Percentiles rank a stretch among this genome's conserved stretches.
Conservation (phyloP, 257 asterid genomes). For the Jacaranda copaia region DNA sequence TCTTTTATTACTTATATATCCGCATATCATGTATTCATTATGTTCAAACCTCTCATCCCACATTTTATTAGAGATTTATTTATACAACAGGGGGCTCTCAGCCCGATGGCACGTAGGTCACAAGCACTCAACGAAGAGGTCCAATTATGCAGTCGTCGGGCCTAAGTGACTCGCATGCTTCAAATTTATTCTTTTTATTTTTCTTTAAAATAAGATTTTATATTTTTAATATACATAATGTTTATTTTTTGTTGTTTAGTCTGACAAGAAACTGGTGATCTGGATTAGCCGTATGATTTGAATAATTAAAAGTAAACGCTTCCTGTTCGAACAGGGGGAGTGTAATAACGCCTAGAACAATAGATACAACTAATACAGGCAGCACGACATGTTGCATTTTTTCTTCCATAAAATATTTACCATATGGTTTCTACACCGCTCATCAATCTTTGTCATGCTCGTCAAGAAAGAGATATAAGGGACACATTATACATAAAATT, state of each 20-base stretch:
- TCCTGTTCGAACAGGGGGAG: constrained; percentile 24
- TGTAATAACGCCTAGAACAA: constrained; percentile 38
- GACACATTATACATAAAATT: not conserved
- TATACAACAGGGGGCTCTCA: too few species aligned
- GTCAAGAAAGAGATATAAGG: constrained; percentile 24
- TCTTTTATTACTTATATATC: too few species aligned
- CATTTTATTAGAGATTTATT: too few species aligned
- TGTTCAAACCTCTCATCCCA: too few species aligned
- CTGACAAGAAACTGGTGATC: not conserved
- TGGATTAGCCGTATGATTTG: constrained; percentile 35
- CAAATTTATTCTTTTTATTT: too few species aligned
- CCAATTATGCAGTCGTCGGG: too few species aligned
- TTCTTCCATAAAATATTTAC: constrained; percentile 4
- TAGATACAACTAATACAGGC: constrained; percentile 12
- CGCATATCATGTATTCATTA: too few species aligned
- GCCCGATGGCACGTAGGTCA: too few species aligned
- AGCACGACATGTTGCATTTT: constrained; percentile 38
- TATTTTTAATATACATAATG: too few species aligned
- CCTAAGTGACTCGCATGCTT: too few species aligned
- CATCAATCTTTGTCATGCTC: constrained; percentile 44
- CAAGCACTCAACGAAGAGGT: too few species aligned
- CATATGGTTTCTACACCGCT: constrained; percentile 18
- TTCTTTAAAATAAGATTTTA: too few species aligned
- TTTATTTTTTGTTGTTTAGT: not conserved
- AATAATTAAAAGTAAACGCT: constrained; percentile 53